Evolutionary conservation across 2,329 filamentous ascomycete species (phyloP).

Genomic region (Botrytis tulipae): DNA sequence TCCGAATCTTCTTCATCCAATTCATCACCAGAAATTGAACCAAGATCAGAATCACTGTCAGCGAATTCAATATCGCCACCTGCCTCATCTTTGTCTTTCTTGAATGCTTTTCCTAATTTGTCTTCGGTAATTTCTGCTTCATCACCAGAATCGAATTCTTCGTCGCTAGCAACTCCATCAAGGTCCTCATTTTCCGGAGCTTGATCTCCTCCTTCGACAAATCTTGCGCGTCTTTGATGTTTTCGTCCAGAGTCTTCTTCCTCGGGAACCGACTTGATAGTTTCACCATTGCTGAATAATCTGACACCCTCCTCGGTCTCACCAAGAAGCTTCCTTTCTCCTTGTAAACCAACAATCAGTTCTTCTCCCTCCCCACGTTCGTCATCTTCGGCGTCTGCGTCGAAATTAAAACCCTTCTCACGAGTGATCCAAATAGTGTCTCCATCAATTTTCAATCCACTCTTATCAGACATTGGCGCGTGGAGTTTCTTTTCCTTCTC

Average conservation of each 20-base stretch:
- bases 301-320: slow-evolving; percentile 79
- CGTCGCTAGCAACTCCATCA: slow-evolving; percentile 44
- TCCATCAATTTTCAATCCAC: slow-evolving; percentile 92
- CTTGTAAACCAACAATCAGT: slow-evolving; percentile 86
- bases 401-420: slow-evolving; percentile 73
- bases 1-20: slow-evolving; percentile 52
- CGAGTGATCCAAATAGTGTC: slow-evolving; percentile 88
- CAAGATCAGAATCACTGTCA: slow-evolving; percentile 94
- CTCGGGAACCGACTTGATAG: slow-evolving; percentile 59
- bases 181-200: slow-evolving; percentile 56
- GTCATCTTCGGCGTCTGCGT: slow-evolving; percentile 59
- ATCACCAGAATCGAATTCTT: slow-evolving; percentile 46
- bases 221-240: slow-evolving; percentile 54
- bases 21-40: slow-evolving; percentile 69
- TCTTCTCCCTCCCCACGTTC: slow-evolving; percentile 93
- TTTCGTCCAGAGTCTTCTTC: slow-evolving; percentile 62
- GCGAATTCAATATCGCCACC: slow-evolving; percentile 83
- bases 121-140: slow-evolving; percentile 58
- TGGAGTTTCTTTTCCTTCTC: slow-evolving; percentile 97
- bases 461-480: slow-evolving; percentile 97
- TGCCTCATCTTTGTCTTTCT: slow-evolving; percentile 44
- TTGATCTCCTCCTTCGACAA: slow-evolving; percentile 57
- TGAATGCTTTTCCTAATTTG: slow-evolving; percentile 61
- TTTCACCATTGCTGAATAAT: slow-evolving; percentile 76
- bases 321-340: slow-evolving; percentile 76